Conservation (phyloP, 2,329 filamentous ascomycete species). For the Penicillium glabrum region DNA sequence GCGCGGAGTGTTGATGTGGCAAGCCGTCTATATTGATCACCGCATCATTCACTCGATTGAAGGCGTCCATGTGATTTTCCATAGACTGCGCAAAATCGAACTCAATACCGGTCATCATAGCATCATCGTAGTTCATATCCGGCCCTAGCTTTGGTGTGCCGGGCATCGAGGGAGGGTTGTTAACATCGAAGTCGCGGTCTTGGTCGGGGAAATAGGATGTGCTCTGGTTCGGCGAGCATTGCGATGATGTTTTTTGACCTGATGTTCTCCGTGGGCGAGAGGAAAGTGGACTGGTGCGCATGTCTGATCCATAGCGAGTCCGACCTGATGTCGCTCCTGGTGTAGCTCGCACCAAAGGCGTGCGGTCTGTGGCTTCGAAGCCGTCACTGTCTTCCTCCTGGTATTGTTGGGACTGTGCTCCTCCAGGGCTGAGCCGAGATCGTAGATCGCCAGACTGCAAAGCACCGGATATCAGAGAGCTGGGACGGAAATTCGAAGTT, state of each 20-base stretch:
- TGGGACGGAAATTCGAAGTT: slow-evolving; percentile 39
- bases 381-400: slow-evolving; percentile 30
- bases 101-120: slow-evolving; percentile 44
- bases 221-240: slow-evolving; percentile 29
- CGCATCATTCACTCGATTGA: slow-evolving; percentile 35
- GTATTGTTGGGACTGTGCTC: slow-evolving; percentile 22
- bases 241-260: slow-evolving; percentile 28
- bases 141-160: slow-evolving; percentile 56
- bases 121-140: slow-evolving; percentile 57
- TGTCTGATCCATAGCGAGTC: slow-evolving; percentile 36
- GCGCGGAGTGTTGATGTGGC: slow-evolving; percentile 22
- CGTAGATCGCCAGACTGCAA: slow-evolving; percentile 47
- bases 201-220: slow-evolving; percentile 19
- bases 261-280: slow-evolving; percentile 28
- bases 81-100: slow-evolving; percentile 44
- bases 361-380: slow-evolving; percentile 51
- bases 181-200: slow-evolving; percentile 58
- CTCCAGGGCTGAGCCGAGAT: slow-evolving; percentile 35
- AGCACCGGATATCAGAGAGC: slow-evolving; percentile 27
- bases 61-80: slow-evolving; percentile 34
- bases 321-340: slow-evolving; percentile 34
- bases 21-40: slow-evolving; percentile 47
- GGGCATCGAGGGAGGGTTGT: slow-evolving; percentile 65
- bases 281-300: slow-evolving; percentile 25
- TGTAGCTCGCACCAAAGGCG: slow-evolving; percentile 50